These are phyloP conservation scores for Cydonia oblonga DNA, from an alignment of 331 rosid species.

Conservation along the genomic window DNA sequence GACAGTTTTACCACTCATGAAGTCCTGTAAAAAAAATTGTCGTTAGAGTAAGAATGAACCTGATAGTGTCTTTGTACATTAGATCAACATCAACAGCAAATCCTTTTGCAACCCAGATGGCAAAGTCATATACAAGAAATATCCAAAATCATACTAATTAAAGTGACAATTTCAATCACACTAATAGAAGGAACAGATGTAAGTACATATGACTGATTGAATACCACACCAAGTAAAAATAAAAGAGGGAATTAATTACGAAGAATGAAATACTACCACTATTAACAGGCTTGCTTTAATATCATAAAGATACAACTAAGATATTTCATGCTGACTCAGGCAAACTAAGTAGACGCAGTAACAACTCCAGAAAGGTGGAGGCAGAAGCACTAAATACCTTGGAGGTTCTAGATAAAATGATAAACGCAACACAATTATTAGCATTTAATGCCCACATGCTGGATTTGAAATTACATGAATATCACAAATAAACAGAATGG, in stretches of 20 bases:
- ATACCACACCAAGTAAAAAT: not conserved
- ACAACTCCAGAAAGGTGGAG: not conserved
- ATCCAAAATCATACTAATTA: too few species aligned
- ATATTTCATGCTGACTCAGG: not conserved
- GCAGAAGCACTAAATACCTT: not conserved
- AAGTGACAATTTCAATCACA: not conserved
- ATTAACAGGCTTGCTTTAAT: not conserved
- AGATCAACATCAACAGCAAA: not conserved
- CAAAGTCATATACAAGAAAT: not conserved
- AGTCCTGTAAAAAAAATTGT: constrained; percentile 50
- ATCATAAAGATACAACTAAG: not conserved
- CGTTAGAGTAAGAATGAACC: not conserved
- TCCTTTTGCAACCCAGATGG: not conserved
- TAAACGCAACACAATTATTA: not conserved
- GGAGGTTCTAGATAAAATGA: not conserved
- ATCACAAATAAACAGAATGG: constrained; percentile 1
- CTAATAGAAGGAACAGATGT: too few species aligned
- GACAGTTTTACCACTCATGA: constrained; percentile 89
- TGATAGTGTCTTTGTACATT: not conserved
- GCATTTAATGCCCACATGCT: not conserved
- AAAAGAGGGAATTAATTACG: not conserved
- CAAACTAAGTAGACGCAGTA: not conserved
- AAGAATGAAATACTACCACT: not conserved
- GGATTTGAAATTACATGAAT: not conserved
- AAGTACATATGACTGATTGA: too few species aligned